Evolutionary conservation across 78 protist species (phyloP).

Genomic region (Dictyostelium purpureum): DNA sequence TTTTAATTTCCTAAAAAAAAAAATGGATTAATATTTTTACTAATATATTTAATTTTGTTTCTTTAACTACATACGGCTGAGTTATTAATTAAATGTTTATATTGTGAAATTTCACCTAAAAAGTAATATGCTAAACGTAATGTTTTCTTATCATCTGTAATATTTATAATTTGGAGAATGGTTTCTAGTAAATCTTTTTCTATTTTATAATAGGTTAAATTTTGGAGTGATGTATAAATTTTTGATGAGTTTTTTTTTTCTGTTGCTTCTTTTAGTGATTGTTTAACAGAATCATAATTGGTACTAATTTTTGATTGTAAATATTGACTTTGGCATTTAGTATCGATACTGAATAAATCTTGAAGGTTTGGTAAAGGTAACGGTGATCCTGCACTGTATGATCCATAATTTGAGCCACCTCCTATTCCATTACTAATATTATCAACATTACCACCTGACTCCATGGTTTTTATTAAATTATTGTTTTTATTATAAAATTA

Average conservation of each 20-base stretch:
- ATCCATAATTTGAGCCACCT: neutral
- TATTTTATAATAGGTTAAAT: constrained; percentile 56
- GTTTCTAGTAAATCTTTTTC: constrained; percentile 63
- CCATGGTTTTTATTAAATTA: no score
- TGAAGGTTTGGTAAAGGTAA: neutral
- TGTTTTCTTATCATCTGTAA: constrained; percentile 55
- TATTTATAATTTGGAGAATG: constrained; percentile 23
- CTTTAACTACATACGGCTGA: constrained; percentile 39
- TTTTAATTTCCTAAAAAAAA: constrained; percentile 48
- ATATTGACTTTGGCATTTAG: constrained; percentile 36
- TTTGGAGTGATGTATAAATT: constrained; percentile 36
- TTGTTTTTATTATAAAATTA: no score
- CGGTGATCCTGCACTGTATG: neutral
- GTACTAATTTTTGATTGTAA: constrained; percentile 54
- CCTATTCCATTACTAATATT: neutral
- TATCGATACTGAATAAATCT: neutral
- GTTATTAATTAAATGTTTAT: constrained; percentile 40
- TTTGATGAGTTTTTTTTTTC: constrained; percentile 68
- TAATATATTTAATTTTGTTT: neutral
- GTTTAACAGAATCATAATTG: constrained; percentile 39
- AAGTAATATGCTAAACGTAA: constrained; percentile 66
- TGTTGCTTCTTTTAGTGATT: constrained; percentile 41
- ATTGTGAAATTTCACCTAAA: constrained; percentile 48
- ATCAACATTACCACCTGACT: neutral
- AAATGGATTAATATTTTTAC: neutral